Conservation (phyloP, 2,329 filamentous ascomycete species). For the Simplicillium sp. region DNA sequence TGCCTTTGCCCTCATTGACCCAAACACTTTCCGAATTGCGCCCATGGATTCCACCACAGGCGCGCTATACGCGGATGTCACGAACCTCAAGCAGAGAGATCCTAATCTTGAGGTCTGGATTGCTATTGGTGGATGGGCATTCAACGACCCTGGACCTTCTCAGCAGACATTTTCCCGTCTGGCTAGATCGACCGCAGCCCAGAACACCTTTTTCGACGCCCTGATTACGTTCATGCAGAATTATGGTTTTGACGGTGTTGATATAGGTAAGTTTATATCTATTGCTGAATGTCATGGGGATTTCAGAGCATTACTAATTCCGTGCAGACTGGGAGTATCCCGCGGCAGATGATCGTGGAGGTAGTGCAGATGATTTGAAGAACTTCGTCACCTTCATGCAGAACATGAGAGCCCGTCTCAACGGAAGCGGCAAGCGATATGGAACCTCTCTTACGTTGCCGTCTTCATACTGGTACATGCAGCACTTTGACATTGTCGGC, state of each 20-base stretch:
- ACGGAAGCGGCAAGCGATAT: conserved; percentile 4
- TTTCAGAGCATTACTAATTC: too few relatives aligned
- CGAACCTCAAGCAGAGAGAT: too few relatives aligned
- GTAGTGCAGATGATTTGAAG: conserved; percentile 12
- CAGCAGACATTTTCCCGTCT: too few relatives aligned
- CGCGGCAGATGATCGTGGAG: conserved; percentile 16
- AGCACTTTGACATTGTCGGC: conserved; percentile 13
- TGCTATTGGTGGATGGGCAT: conserved; percentile 9
- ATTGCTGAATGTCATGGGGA: too few relatives aligned
- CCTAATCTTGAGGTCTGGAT: too few relatives aligned
- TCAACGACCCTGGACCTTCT: conserved; percentile 27
- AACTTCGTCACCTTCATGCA: conserved; percentile 15
- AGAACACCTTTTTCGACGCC: too few relatives aligned
- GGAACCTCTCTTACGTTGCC: conserved; percentile 17
- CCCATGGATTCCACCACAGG: conserved; percentile 6
- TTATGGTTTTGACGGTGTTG: conserved; percentile 19
- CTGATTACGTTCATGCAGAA: conserved; percentile 10
- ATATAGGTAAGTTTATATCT: too few relatives aligned
- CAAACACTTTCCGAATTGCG: conserved; percentile 13
- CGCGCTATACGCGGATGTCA: too few relatives aligned
- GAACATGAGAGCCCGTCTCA: conserved; percentile 8
- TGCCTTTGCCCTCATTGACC: conserved; percentile 24
- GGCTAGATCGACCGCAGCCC: too few relatives aligned
- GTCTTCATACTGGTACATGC: conserved; percentile 17
- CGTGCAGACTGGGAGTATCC: conserved; percentile 22